Percentiles rank a stretch among this genome's conserved stretches.
These are phyloP conservation scores for Lagenidium giganteum DNA, from an alignment of 352 stramenopile species.

Conservation along the genomic window DNA sequence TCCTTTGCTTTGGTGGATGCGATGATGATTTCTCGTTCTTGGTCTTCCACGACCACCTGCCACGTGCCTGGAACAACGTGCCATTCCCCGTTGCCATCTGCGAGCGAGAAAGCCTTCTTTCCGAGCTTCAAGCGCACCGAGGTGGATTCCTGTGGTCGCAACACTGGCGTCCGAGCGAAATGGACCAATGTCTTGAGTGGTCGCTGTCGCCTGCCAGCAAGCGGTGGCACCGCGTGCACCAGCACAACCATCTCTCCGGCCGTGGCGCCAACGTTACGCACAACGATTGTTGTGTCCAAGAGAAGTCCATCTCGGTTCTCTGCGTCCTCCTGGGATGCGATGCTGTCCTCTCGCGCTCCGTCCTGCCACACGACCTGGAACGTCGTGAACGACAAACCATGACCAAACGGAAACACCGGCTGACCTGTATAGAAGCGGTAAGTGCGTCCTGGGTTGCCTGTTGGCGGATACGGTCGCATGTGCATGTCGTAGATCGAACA, in stretches of 20 bases:
- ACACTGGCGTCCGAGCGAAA: constrained; percentile 44
- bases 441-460: constrained; percentile 64
- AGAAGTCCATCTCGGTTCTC: no score
- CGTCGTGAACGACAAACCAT: constrained; percentile 73
- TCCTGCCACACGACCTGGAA: constrained; percentile 31
- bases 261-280: no score
- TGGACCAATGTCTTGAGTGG: constrained; percentile 44
- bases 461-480: constrained; percentile 66
- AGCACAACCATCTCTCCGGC: no score
- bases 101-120: constrained; percentile 31
- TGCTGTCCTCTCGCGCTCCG: neutral
- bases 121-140: constrained; percentile 29
- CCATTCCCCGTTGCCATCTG: constrained; percentile 29
- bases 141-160: constrained; percentile 19
- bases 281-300: no score
- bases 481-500: constrained; percentile 79
- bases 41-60: constrained; percentile 13
- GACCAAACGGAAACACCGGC: constrained; percentile 70
- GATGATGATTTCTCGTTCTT: neutral
- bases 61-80: constrained; percentile 31
- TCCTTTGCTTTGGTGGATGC: no score
- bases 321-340: no score
- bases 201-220: constrained; percentile 20
- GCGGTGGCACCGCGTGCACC: constrained; percentile 27
- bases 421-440: constrained; percentile 79